Base-by-base conservation (phyloP, 345 rosid species). In the Linum trigynum region DNA sequence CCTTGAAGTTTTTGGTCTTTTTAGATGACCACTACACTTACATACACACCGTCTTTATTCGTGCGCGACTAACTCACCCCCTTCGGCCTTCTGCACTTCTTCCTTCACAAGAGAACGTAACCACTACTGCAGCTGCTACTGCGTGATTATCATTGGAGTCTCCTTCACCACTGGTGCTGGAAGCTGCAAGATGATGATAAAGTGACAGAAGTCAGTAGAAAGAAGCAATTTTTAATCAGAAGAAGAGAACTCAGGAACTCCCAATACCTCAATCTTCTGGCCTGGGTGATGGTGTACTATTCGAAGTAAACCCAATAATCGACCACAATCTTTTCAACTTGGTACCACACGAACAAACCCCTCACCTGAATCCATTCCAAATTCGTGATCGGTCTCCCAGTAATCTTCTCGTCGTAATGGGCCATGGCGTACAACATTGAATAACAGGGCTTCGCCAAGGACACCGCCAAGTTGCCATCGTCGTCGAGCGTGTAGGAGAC, bases 221-320 rank as follows among this genome's bases (percentile, higher is more conserved):
- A n/a, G n/a, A n/a, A n/a, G n/a, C n/a, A n/a, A n/a, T n/a, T n/a
- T n/a, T n/a, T n/a, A n/a, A n/a, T n/a, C 14, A 48, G 7, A 41
- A 41, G 7, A 7, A 3, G 5, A 41, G 7, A 3, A 3, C 7
- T 7, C 45, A 41, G 45, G 7, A 41, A 41, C 7, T 41, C n/a
- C n/a, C 5, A 55, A 14, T 81, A 83, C 86, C 86, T 78, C 67
- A 43, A 75, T 55, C 79, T 85, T 86, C 86, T 88, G n/a, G n/a
- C n/a, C n/a, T n/a, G n/a, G n/a, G n/a, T 90, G 66, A 86, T 90
- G 72, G 90, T 80, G 59, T 88, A 59, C 11, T 97, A 97, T 15
- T 90, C 96, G 75, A 92, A 92, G 72, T 92, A 92, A 69, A 92
- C 90, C 3, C 83, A 84, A 64, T 83, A 82, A 79, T 94, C 97